phyloP scores from a whole-genome alignment of 805 yeast genomes.

The Kazachstania bromeliacearum region DNA sequence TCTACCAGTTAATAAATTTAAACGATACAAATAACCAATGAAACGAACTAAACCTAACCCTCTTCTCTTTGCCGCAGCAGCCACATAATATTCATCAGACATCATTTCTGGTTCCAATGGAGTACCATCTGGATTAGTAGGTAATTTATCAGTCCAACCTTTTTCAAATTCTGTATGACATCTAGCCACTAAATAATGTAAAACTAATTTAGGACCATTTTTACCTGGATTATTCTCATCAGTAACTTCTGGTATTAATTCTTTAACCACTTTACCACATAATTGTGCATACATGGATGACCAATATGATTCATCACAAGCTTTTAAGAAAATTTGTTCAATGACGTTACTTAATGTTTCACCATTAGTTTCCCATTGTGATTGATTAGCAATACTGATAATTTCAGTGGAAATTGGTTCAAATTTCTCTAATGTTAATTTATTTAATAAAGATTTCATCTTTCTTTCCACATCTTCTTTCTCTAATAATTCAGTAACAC shows the following conservation, averaged over 20 bases:
- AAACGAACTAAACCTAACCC: conserved; percentile 93
- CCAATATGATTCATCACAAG: conserved; percentile 98
- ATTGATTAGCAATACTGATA: conserved; percentile 69
- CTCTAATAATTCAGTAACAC: conserved; percentile 51
- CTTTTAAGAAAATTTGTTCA: conserved; percentile 84
- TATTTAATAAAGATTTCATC: conserved; percentile 80
- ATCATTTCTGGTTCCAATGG: conserved; percentile 75
- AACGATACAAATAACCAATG: conserved; percentile 84
- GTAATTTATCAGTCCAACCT: conserved; percentile 86
- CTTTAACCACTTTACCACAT: conserved; percentile 70
- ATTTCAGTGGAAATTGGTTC: conserved; percentile 71
- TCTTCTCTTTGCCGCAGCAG: conserved; percentile 92
- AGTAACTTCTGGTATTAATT: conserved; percentile 53
- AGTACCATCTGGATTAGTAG: conserved; percentile 71
- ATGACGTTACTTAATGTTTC: conserved; percentile 71
- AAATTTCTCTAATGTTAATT: conserved; percentile 88
- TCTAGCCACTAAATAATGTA: conserved; percentile 69
- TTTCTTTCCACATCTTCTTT: conserved; percentile 73
- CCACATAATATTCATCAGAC: conserved; percentile 87
- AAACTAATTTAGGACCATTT: conserved; percentile 64
- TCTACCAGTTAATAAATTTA: conserved; percentile 62
- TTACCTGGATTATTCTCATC: conserved; percentile 44
- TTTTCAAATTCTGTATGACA: conserved; percentile 91
- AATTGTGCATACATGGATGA: conserved; percentile 90
- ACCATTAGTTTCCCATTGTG: conserved; percentile 78